Conservation (phyloP, 345 rosid species). For the Euclidium syriacum region DNA sequence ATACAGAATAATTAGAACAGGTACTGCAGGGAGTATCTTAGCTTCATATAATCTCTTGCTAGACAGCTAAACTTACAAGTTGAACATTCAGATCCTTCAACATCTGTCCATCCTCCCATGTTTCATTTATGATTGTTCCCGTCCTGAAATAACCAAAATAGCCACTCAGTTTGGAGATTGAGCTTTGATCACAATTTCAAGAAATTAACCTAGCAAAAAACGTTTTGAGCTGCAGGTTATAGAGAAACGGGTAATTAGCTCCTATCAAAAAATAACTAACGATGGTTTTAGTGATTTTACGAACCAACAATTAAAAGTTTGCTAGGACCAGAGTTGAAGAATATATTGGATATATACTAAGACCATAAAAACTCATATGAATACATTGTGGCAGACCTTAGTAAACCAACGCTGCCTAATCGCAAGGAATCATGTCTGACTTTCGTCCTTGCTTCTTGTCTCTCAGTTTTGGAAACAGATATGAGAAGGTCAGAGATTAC, state of each 20-base stretch:
- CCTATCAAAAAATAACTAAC: background rate
- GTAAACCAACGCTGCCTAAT: constrained; percentile 93
- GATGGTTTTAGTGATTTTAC: background rate
- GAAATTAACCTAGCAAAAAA: constrained; percentile 1
- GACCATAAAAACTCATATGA: constrained; percentile 3
- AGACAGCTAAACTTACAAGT: constrained; percentile 54
- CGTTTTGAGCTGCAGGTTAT: background rate
- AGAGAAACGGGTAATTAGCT: background rate
- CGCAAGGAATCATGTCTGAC: constrained; percentile 95
- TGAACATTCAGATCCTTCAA: constrained; percentile 91
- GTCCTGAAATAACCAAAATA: constrained; percentile 57
- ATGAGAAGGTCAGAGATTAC: constrained; percentile 88
- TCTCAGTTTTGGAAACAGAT: constrained; percentile 93
- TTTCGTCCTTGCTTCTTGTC: constrained; percentile 97
- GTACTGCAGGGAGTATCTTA: background rate
- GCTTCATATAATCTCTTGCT: background rate
- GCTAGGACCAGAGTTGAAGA: background rate
- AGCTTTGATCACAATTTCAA: constrained; percentile 1
- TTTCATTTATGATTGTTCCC: constrained; percentile 94
- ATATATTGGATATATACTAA: background rate
- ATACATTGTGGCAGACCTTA: constrained; percentile 51
- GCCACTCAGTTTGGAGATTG: background rate
- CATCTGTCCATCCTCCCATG: constrained; percentile 99
- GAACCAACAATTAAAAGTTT: background rate
- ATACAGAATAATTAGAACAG: constrained; percentile 8